Evolutionary conservation across 257 asterid species (phyloP).

Genomic region (Salvia miltiorrhiza): DNA sequence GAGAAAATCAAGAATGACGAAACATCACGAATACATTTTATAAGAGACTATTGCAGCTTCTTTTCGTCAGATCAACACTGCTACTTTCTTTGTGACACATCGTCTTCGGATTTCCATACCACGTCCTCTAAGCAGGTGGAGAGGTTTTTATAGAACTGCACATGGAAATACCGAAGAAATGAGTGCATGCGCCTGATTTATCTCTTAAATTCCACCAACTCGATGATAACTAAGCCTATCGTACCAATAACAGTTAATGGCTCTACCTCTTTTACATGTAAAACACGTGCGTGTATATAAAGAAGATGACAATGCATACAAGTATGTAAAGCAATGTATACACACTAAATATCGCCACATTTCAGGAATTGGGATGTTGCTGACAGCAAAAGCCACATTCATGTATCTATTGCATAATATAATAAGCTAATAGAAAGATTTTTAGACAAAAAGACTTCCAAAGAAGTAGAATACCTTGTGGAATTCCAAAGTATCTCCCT

Average conservation of each 20-base stretch:
- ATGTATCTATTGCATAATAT: not conserved
- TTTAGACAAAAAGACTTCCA: not conserved
- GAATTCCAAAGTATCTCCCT: slow-evolving; percentile 81
- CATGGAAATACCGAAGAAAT: not conserved
- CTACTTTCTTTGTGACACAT: slow-evolving; percentile 47
- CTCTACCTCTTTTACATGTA: not conserved
- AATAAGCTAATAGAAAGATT: not conserved
- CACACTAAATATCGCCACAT: too few relatives aligned
- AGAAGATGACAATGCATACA: not conserved
- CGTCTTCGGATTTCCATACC: slow-evolving; percentile 86
- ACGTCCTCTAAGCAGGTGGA: slow-evolving; percentile 78
- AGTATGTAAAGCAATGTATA: too few relatives aligned
- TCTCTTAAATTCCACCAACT: not conserved
- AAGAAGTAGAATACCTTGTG: slow-evolving; percentile 54
- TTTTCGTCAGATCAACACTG: not conserved
- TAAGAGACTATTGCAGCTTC: not conserved
- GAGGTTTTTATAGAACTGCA: slow-evolving; percentile 83
- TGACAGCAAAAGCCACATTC: not conserved
- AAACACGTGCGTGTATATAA: not conserved
- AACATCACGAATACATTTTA: slow-evolving; percentile 5
- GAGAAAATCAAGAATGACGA: slow-evolving; percentile 6
- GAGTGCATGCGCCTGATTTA: not conserved
- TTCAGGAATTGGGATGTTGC: not conserved
- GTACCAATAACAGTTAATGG: not conserved
- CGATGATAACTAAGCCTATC: not conserved